phyloP scores from a whole-genome alignment of 768 basidiomycete species.

The Tylopilus plumbeoviolaceoides region DNA sequence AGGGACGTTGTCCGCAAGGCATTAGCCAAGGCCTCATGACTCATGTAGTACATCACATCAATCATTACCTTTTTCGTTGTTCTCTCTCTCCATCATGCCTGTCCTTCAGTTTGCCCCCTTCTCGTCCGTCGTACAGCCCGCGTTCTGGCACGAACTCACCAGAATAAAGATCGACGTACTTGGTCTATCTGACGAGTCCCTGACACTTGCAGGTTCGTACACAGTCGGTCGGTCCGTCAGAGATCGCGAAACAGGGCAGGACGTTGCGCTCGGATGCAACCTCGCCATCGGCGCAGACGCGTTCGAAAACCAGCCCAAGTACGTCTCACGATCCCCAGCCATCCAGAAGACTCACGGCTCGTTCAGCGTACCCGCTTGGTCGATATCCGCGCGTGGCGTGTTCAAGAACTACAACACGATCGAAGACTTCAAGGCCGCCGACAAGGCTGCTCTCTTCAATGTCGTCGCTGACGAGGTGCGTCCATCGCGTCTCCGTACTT shows the following conservation, averaged over 20 bases:
- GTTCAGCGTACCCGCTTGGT: slow-evolving; percentile 43
- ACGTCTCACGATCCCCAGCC: slow-evolving; percentile 17
- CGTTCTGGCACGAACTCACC: slow-evolving; percentile 91
- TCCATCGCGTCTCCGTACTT: not conserved
- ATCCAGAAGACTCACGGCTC: slow-evolving; percentile 6
- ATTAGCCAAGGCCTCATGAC: slow-evolving; percentile 41
- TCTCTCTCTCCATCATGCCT: slow-evolving; percentile 30
- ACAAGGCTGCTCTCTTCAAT: slow-evolving; percentile 87
- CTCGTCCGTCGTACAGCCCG: slow-evolving; percentile 80
- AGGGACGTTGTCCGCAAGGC: slow-evolving; percentile 74
- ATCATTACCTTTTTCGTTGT: not conserved
- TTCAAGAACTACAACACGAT: slow-evolving; percentile 97
- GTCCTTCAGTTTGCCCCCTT: slow-evolving; percentile 90
- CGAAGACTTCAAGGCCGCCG: slow-evolving; percentile 88
- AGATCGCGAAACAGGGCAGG: slow-evolving; percentile 73
- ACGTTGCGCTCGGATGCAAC: slow-evolving; percentile 69
- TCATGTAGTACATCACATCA: not conserved
- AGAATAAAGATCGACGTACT: slow-evolving; percentile 88
- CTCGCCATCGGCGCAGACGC: slow-evolving; percentile 62
- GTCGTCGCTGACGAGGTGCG: slow-evolving; percentile 61
- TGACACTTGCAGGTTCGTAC: slow-evolving; percentile 66
- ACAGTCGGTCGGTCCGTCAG: slow-evolving; percentile 63
- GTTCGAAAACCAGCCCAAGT: slow-evolving; percentile 51
- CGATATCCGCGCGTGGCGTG: slow-evolving; percentile 54
- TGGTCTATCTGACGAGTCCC: slow-evolving; percentile 68